Percentiles rank a stretch among this genome's conserved stretches.
Conservation (phyloP, 306 rosid species). For the Rosa multiflora region DNA sequence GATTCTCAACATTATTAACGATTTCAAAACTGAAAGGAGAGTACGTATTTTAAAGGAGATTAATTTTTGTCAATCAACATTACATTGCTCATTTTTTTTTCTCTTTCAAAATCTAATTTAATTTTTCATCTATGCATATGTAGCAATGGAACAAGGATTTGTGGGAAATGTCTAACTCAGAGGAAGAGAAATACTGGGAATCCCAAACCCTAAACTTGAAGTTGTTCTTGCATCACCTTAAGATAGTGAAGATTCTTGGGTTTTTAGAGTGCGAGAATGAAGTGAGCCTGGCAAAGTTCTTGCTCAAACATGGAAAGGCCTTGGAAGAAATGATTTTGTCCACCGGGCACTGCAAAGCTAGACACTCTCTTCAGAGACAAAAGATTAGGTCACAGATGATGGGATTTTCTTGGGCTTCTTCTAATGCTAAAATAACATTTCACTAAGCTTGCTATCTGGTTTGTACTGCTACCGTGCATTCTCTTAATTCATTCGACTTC, state of each 20-base stretch:
- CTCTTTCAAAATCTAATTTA: background rate
- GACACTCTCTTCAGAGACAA: conserved; percentile 60
- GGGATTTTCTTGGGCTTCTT: conserved; percentile 81
- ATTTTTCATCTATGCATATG: background rate
- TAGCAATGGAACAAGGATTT: conserved; percentile 80
- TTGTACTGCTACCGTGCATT: background rate
- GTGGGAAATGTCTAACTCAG: conserved; percentile 52
- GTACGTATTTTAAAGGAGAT: conserved; percentile 37
- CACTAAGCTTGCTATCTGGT: conserved; percentile 18
- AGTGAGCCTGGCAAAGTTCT: conserved; percentile 67
- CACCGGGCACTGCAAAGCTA: conserved; percentile 40
- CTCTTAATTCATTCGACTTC: background rate
- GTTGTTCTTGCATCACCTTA: conserved; percentile 57
- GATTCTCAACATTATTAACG: conserved; percentile 51
- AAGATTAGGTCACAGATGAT: conserved; percentile 64
- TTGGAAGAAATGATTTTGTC: conserved; percentile 54
- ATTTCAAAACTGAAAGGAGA: conserved; percentile 47
- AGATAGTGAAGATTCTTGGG: conserved; percentile 64
- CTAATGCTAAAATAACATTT: conserved; percentile 68
- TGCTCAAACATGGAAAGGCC: conserved; percentile 71
- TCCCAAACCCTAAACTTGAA: conserved; percentile 49
- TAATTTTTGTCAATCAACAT: background rate
- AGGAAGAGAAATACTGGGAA: conserved; percentile 78
- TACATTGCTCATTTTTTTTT: background rate
- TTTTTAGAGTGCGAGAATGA: conserved; percentile 71